These are phyloP conservation scores for Fusarium annulatum DNA, from an alignment of 2,329 filamentous ascomycete species.

Conservation along the genomic window DNA sequence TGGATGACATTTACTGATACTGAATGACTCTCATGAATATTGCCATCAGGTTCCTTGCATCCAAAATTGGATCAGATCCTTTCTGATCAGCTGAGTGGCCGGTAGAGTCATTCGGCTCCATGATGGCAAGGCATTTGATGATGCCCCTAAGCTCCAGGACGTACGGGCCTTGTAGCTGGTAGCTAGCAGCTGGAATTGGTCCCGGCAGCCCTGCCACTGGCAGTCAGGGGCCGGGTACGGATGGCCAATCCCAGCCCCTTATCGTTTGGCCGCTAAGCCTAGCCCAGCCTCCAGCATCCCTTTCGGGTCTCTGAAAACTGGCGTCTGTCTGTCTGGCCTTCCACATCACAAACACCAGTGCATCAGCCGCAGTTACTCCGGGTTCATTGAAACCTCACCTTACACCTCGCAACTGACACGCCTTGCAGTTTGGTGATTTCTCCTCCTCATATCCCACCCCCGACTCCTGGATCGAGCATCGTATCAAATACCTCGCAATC, in stretches of 20 bases:
- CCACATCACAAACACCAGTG: constrained; percentile 43
- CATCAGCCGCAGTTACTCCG: constrained; percentile 47
- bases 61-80: background rate
- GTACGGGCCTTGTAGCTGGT: constrained; percentile 19
- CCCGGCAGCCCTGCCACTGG: constrained; percentile 30
- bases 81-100: constrained; percentile 9
- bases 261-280: constrained; percentile 48
- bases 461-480: constrained; percentile 25
- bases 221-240: constrained; percentile 23
- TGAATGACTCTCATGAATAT: background rate
- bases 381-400: constrained; percentile 42
- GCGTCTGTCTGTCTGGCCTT: constrained; percentile 30
- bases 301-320: constrained; percentile 22
- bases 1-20: background rate
- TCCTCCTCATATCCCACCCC: constrained; percentile 24
- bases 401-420: constrained; percentile 39
- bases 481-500: constrained; percentile 5
- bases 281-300: constrained; percentile 40
- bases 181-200: constrained; percentile 22
- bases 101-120: constrained; percentile 36
- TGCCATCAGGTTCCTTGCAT: background rate
- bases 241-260: constrained; percentile 3
- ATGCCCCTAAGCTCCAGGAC: constrained; percentile 18
- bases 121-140: background rate
- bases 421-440: constrained; percentile 30